A percentile compares a stretch with the other conserved stretches of the same genome.
Evolutionary conservation across 163 green algal species (phyloP).

Genomic region (Coccomyxa subellipsoidea): DNA sequence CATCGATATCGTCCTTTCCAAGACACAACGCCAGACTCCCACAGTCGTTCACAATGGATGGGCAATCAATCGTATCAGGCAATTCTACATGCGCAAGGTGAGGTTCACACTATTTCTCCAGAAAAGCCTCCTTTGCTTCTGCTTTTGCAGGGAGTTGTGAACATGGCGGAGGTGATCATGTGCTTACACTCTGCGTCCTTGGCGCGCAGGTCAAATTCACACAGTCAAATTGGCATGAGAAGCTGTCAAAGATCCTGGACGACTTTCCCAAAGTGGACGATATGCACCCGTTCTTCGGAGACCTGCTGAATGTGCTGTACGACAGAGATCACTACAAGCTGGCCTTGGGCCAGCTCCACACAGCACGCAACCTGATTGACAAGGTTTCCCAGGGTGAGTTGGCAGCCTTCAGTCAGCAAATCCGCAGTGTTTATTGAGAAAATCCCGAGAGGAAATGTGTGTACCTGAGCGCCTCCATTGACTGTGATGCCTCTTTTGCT

Average conservation of each 20-base stretch:
- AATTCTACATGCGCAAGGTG: constrained; percentile 99
- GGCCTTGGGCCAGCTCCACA: constrained; percentile 95
- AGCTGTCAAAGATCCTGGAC: constrained; percentile 60
- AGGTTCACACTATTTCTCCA: too few relatives aligned
- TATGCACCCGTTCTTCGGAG: constrained; percentile 98
- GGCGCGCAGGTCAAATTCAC: constrained; percentile 84
- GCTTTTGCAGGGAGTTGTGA: background rate
- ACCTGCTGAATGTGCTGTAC: constrained; percentile 99
- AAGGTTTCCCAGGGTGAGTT: constrained; percentile 76
- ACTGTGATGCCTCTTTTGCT: too few relatives aligned
- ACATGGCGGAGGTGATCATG: background rate
- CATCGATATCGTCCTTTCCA: constrained; percentile 95
- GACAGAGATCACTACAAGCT: constrained; percentile 99
- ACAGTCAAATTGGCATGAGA: constrained; percentile 90
- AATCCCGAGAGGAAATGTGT: too few relatives aligned
- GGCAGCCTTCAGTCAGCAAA: background rate
- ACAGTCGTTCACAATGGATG: constrained; percentile 97
- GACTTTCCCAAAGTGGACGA: constrained; percentile 80
- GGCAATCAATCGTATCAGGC: constrained; percentile 90
- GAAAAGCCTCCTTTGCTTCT: background rate
- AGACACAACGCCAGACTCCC: constrained; percentile 95
- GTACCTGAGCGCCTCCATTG: too few relatives aligned
- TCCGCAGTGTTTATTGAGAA: too few relatives aligned
- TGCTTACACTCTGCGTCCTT: background rate
- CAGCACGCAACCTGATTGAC: constrained; percentile 90